These are phyloP conservation scores for Globisporangium takayamanum DNA, from an alignment of 352 stramenopile genomes.

Conservation along the genomic window DNA sequence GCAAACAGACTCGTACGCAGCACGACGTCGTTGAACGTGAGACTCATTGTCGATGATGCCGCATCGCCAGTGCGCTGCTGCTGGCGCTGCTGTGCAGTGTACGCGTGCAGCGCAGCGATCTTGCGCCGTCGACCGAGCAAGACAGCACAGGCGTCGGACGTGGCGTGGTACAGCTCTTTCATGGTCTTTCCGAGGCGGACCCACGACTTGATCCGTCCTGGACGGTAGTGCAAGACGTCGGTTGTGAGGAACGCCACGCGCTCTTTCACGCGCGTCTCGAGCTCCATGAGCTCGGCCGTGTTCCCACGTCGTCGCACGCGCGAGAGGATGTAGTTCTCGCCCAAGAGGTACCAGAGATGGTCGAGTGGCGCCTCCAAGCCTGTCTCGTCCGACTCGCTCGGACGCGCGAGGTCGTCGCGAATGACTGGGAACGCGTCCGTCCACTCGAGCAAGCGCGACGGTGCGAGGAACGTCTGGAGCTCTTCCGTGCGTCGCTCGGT, in stretches of 20 bases:
- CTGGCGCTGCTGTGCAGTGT: constrained; percentile 8
- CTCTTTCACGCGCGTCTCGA: constrained; percentile 54
- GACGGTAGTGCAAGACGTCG: constrained; percentile 56
- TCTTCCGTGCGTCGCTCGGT: not conserved
- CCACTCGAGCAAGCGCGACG: constrained; percentile 30
- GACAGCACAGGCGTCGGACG: constrained; percentile 52
- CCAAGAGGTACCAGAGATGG: constrained; percentile 68
- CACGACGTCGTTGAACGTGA: constrained; percentile 34
- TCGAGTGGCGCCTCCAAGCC: constrained; percentile 17
- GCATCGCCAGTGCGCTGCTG: not conserved
- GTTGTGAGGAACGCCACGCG: constrained; percentile 49
- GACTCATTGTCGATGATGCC: not conserved
- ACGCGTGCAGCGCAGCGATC: constrained; percentile 30
- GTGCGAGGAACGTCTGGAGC: constrained; percentile 31
- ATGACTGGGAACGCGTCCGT: constrained; percentile 5
- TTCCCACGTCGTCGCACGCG: constrained; percentile 57
- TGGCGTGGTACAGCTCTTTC: constrained; percentile 62
- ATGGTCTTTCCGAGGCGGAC: constrained; percentile 54
- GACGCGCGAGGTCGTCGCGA: not conserved
- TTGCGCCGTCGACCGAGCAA: constrained; percentile 39
- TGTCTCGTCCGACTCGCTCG: not conserved
- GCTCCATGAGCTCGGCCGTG: constrained; percentile 43
- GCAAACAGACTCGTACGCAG: constrained; percentile 41
- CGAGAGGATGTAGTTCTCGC: constrained; percentile 62
- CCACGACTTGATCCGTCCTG: constrained; percentile 59